phyloP scores from a whole-genome alignment of 495 filamentous ascomycete genomes.

The Massariosphaeria phaeospora region DNA sequence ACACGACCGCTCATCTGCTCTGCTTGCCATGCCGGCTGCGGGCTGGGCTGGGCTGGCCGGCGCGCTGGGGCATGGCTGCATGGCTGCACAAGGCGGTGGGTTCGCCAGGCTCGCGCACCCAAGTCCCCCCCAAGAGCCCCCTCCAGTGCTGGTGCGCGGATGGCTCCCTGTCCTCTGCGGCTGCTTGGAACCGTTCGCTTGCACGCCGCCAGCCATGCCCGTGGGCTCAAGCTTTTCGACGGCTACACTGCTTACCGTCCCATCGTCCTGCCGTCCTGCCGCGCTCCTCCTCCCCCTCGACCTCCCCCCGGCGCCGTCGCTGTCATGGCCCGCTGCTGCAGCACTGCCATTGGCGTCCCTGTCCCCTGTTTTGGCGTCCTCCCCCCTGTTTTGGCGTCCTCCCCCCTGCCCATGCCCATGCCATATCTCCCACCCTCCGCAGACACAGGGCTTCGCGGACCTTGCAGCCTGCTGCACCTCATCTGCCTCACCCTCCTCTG shows the following conservation, averaged over 20 bases:
- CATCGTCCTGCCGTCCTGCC: too few relatives aligned
- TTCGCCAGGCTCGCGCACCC: too few relatives aligned
- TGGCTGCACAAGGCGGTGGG: constrained; percentile 11
- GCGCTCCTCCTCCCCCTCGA: too few relatives aligned
- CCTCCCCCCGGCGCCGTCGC: too few relatives aligned
- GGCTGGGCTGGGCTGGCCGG: background rate
- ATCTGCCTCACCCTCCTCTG: constrained; percentile 13
- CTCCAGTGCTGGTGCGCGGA: constrained; percentile 23
- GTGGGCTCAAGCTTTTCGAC: constrained; percentile 26
- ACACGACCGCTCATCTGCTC: too few relatives aligned
- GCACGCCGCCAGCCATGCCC: constrained; percentile 28
- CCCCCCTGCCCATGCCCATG: too few relatives aligned
- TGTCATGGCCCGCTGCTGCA: constrained; percentile 15
- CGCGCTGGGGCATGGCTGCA: background rate
- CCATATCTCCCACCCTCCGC: background rate
- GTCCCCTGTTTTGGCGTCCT: too few relatives aligned
- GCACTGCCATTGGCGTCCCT: constrained; percentile 25
- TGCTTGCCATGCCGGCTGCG: too few relatives aligned
- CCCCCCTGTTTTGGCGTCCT: too few relatives aligned
- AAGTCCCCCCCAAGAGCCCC: too few relatives aligned
- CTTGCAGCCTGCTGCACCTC: constrained; percentile 27
- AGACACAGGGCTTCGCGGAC: constrained; percentile 9
- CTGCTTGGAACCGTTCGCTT: constrained; percentile 33
- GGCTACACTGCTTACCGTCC: too few relatives aligned
- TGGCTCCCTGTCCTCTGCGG: constrained; percentile 18